These are phyloP conservation scores for Rhinocladiella mackenziei DNA, from an alignment of 2,329 filamentous ascomycete genomes.

Conservation along the genomic window DNA sequence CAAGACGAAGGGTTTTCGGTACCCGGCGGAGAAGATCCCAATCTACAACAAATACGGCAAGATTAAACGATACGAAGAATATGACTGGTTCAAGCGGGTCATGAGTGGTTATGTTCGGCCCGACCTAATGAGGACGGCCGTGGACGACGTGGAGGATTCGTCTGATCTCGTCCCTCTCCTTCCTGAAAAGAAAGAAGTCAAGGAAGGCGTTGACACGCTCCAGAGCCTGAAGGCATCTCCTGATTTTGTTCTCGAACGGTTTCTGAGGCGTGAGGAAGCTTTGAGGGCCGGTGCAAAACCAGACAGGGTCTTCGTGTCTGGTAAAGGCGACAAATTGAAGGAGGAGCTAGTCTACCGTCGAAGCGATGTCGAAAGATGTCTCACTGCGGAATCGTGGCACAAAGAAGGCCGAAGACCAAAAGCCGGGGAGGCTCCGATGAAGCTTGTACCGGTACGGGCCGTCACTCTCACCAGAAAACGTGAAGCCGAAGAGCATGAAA, in stretches of 20 bases:
- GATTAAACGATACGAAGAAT: conserved; percentile 68
- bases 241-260: conserved; percentile 79
- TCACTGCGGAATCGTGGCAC: conserved; percentile 94
- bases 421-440: conserved; percentile 68
- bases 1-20: conserved; percentile 78
- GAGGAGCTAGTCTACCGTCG: conserved; percentile 78
- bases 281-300: conserved; percentile 64
- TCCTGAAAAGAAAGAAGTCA: conserved; percentile 67
- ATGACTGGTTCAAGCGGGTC: conserved; percentile 82
- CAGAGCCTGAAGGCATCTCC: conserved; percentile 83
- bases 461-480: conserved; percentile 83
- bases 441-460: conserved; percentile 82
- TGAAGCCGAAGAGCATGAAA: conserved; percentile 81
- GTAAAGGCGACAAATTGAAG: conserved; percentile 68
- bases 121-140: conserved; percentile 55
- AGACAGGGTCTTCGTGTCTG: conserved; percentile 69
- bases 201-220: conserved; percentile 74
- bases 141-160: conserved; percentile 74
- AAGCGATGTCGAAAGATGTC: conserved; percentile 75
- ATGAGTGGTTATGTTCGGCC: conserved; percentile 68
- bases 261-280: conserved; percentile 88
- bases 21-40: conserved; percentile 74
- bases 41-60: conserved; percentile 75
- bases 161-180: conserved; percentile 71
- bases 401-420: conserved; percentile 83